Evolutionary conservation across 768 basidiomycete species (phyloP), one percentile per base, ranked within the genome.

Genomic region (Auriscalpium microsporum): DNA sequence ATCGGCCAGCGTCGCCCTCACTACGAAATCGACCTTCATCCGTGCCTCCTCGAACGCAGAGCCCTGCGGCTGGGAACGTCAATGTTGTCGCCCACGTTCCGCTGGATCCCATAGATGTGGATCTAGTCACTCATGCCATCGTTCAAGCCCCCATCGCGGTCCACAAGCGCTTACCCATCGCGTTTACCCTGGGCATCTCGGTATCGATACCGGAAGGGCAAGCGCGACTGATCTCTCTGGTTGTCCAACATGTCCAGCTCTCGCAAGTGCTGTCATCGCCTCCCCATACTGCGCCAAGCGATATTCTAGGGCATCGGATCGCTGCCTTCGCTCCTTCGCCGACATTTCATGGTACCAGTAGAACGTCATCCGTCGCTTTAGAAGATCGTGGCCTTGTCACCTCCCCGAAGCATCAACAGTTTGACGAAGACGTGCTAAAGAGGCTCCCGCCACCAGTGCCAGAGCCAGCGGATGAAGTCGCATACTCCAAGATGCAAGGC

Each of bases 201-300:
- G 75, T 77, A 9, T 60, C 68, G 8, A 62, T 78, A n/a, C 74
- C 75, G 4, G 57, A 70, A 36, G 67, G 67, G 21, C 65, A 63
- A 36, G 65, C 72, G 47, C 75, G 83, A 21, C 64, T 72, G 7
- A 60, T 84, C 28, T 68, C 69, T 11, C 67, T 90, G 28, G 84
- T 76, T 16, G 74, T 90, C 8, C 90, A 92, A 62, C 86, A 87
- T 61, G 68, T 87, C 13, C 75, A 77, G 45, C 75, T 77, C 17
- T 28, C 28, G 28, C 28, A 2, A 28, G 28, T 28, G 5, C 28
- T 28, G 28, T 28, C 28, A 28, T 28, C 7, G 5, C 28, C 28
- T 28, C 72, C 73, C 14, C 73, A 67, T 10, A 58, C 60, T 19
- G 52, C 61, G 10, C 45, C 63, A 16, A 28, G 62, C 13, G 34